Base-by-base conservation (phyloP, 805 yeast genomes). In the Saccharomyces mikatae region DNA sequence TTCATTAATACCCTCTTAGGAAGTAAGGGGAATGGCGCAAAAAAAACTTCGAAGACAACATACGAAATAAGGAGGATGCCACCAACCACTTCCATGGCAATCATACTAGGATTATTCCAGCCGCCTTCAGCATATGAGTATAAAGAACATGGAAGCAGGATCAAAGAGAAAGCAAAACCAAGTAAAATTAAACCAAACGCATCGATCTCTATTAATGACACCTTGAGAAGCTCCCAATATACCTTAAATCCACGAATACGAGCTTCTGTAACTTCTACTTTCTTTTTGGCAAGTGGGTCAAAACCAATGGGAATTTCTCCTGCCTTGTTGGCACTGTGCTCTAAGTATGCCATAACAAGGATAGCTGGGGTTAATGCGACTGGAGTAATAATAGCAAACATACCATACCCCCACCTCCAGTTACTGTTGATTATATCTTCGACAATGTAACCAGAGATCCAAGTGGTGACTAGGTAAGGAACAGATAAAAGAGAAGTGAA, bases 351-450 rank as follows among this genome's bases (percentile, higher is more conserved):
- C 69, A 75, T 67, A 41, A 71, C 55, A 4, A 54, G 46, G 21
- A 72, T 62, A 24, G 71, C 70, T 29, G 77, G 77, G 17, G 58
- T 46, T n/a, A 69, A 51, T 21, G 71, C 73, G 27, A 70, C 71
- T 3, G 81, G 81, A 57, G 73, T 67, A 28, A 78, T 71, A 46
- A 78, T 71, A 24, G 77, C 73, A 68, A 79, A 79, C 66, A 77
- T 71, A 51, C 80, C 80, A 59, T 74, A 77, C 28, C 81, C 83
- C 78, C 79, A 75, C 64, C 81, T 71, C 84, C 84, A 80, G 47
- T 73, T 71, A 27, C 56, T 52, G 44, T 58, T 59, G 14, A 68
- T 60, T 24, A 77, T 63, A 31, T 68, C 65, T 4, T 61, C 58
- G 9, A 64, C 74, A 55, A 74, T 73, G 4, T 62, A 66, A 52